phyloP scores from a whole-genome alignment of 2,329 filamentous ascomycete genomes.

The Ascochyta viciae-villosae region DNA sequence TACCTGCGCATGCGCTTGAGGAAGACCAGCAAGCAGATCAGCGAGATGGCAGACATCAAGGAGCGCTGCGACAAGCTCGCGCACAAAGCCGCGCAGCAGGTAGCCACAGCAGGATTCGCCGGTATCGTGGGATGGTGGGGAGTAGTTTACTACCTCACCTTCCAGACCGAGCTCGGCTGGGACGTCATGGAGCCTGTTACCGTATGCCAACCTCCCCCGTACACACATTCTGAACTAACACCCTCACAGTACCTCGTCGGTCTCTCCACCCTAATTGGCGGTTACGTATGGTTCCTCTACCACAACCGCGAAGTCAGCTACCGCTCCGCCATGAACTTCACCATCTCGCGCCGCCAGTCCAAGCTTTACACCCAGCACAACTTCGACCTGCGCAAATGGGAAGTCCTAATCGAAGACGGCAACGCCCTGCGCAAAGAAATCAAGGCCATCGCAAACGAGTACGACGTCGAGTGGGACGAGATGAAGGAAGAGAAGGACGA shows the following conservation, averaged over 20 bases:
- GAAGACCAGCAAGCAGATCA: constrained; percentile 73
- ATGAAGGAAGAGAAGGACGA: constrained; percentile 73
- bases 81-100: constrained; percentile 76
- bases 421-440: constrained; percentile 81
- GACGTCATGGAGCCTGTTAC: constrained; percentile 91
- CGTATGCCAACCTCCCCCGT: constrained; percentile 34
- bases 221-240: background rate
- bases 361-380: constrained; percentile 77
- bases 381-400: constrained; percentile 80
- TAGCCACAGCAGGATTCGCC: constrained; percentile 81
- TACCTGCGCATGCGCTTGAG: constrained; percentile 81
- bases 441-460: constrained; percentile 80
- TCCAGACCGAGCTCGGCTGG: constrained; percentile 81
- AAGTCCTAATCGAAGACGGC: constrained; percentile 77
- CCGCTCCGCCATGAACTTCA: constrained; percentile 84
- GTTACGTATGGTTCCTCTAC: constrained; percentile 93
- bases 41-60: constrained; percentile 75
- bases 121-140: constrained; percentile 81
- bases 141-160: constrained; percentile 73
- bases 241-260: constrained; percentile 72
- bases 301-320: constrained; percentile 91
- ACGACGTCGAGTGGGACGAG: constrained; percentile 91
- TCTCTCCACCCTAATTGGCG: constrained; percentile 84
- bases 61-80: constrained; percentile 80
- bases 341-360: constrained; percentile 78